phyloP scores from a whole-genome alignment of 148 eudicot species.

The Cornus kousa region DNA sequence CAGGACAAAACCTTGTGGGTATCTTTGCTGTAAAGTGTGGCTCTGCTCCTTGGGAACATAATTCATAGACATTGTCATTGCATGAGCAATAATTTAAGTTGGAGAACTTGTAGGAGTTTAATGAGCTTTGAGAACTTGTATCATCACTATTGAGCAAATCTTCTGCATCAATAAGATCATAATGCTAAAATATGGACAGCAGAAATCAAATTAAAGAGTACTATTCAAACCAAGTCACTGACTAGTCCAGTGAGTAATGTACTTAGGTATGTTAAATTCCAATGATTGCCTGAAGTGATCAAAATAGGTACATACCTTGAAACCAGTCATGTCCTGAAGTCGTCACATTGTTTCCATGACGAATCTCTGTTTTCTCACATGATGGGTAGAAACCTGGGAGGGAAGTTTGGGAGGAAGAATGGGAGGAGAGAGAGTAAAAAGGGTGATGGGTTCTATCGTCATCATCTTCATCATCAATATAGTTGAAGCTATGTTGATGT shows the following conservation, averaged over 20 bases:
- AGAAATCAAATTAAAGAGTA: too few species aligned
- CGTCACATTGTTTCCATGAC: slow-evolving; percentile 10
- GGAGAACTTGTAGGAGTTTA: slow-evolving; percentile 40
- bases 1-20: slow-evolving; percentile 43
- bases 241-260: not conserved
- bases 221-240: too few species aligned
- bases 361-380: slow-evolving; percentile 4
- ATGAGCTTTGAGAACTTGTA: slow-evolving; percentile 57
- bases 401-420: slow-evolving; percentile 43
- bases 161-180: slow-evolving; percentile 35
- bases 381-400: slow-evolving; percentile 20
- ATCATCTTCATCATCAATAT: slow-evolving; percentile 40
- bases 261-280: not conserved
- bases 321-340: slow-evolving; percentile 31
- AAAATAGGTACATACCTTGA: slow-evolving; percentile 32
- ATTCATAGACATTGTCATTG: slow-evolving; percentile 22
- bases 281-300: not conserved
- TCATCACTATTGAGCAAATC: slow-evolving; percentile 36
- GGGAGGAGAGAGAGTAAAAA: slow-evolving; percentile 27
- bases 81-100: slow-evolving; percentile 26
- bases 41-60: slow-evolving; percentile 14
- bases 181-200: not conserved
- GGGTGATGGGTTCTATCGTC: slow-evolving; percentile 35
- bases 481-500: slow-evolving; percentile 46
- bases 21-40: slow-evolving; percentile 4